phyloP scores from a whole-genome alignment of 495 filamentous ascomycete genomes.

The Penicillium turbatum region DNA sequence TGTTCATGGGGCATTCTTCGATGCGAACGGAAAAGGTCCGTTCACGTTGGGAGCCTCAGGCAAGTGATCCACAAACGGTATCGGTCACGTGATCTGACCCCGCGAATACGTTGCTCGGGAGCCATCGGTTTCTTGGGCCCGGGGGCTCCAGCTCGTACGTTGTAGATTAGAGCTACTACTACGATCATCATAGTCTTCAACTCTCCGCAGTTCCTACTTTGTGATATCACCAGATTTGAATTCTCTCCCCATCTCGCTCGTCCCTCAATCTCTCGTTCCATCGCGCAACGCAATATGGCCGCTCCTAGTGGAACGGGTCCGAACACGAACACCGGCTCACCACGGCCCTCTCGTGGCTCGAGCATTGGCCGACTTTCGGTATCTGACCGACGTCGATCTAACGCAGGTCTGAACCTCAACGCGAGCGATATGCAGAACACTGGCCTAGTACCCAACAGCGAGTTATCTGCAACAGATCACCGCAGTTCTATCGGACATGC shows the following conservation, averaged over 20 bases:
- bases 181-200: neutral
- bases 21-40: neutral
- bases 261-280: constrained; percentile 39
- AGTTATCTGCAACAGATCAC: constrained; percentile 29
- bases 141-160: neutral
- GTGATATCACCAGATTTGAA: constrained; percentile 70
- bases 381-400: constrained; percentile 54
- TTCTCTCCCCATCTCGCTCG: constrained; percentile 62
- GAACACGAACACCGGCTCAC: constrained; percentile 40
- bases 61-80: neutral
- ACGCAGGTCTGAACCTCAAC: constrained; percentile 68
- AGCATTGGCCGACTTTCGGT: constrained; percentile 50
- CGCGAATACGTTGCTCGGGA: constrained; percentile 7
- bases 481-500: constrained; percentile 43
- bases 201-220: neutral
- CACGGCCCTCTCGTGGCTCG: constrained; percentile 49
- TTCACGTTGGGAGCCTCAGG: neutral
- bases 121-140: constrained; percentile 9
- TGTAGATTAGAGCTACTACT: constrained; percentile 10
- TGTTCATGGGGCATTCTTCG: neutral
- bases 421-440: constrained; percentile 63
- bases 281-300: constrained; percentile 29
- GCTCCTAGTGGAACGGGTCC: constrained; percentile 23
- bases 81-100: constrained; percentile 3
- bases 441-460: constrained; percentile 51